Base-by-base conservation (phyloP, 2,329 filamentous ascomycete species). In the Stachybotrys echinatus region DNA sequence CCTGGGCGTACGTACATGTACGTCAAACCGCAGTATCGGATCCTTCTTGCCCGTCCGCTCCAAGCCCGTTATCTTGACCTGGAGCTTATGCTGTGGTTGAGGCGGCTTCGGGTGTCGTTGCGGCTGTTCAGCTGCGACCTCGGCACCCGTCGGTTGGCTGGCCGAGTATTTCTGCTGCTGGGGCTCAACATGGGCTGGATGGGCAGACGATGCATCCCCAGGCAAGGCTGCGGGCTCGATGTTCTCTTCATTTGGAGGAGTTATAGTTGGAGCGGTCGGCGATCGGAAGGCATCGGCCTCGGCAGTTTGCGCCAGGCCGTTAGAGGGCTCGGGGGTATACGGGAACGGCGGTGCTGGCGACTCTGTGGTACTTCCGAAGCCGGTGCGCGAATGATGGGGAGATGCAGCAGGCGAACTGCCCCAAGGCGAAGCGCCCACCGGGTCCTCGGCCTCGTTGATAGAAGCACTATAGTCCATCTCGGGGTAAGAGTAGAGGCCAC, bases 41-140 rank as follows among this genome's bases (percentile, higher is more conserved):
- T 99, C 94, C 70, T 97, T 99, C 69, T 95, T 91, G 53, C 92
- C 92, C 4, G 89, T 94, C 52, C 94, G 81, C 72, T 99, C 94
- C 45, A 99, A 75, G 2, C 88, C 91, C 1, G 92, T 96, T 55
- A 99, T 91, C 74, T 97, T 99, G 43, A 88, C 91, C 66, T 96
- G 91, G 37, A 99, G 80, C 69, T 89, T 92, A 70, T 88, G 92
- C 54, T 87, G 82, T 23, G 88, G 85, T 49, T 82, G 79, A 42
- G 81, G 72, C 12, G 75, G 71, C 56, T 70, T 66, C 3, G 83
- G 90, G 3, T 81, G 83, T 49, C 74, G 74, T 52, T 73, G 71
- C 48, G 68, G 65, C 43, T 72, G 70, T n/a, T 52, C 56, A 19
- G 56, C 39, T 40, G 61, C 65, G 39, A 50, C 50, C 12, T 51